Evolutionary conservation across 1,284 basidiomycete species (phyloP).

Genomic region (Tausonia pullulans): DNA sequence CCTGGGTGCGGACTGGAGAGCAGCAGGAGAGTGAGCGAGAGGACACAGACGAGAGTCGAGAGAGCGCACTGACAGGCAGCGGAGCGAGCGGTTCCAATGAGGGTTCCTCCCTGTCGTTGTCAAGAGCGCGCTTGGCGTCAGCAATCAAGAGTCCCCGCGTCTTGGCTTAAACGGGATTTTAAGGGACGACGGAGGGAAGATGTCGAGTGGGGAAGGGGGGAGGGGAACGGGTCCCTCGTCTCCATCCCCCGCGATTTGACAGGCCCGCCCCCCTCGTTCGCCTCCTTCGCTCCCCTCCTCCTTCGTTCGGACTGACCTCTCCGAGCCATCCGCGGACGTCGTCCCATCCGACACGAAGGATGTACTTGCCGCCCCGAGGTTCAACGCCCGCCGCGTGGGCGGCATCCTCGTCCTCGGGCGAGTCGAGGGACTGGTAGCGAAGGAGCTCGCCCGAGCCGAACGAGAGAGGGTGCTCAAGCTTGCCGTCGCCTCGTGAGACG

Average conservation of each 20-base stretch:
- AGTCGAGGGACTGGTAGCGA: slow-evolving; percentile 79
- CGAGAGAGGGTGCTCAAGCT: slow-evolving; percentile 40
- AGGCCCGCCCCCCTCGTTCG: neutral
- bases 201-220: too few species aligned
- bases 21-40: neutral
- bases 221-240: neutral
- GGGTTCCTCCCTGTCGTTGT: slow-evolving; percentile 67
- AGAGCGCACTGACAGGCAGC: slow-evolving; percentile 45
- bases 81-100: slow-evolving; percentile 91
- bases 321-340: slow-evolving; percentile 93
- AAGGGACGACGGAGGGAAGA: neutral
- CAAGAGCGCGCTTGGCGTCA: neutral
- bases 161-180: too few species aligned
- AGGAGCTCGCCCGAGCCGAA: slow-evolving; percentile 87
- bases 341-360: slow-evolving; percentile 95
- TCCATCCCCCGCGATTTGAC: neutral
- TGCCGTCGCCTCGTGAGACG: slow-evolving; percentile 5
- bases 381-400: slow-evolving; percentile 17
- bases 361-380: slow-evolving; percentile 60
- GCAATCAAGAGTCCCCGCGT: too few species aligned
- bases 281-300: too few species aligned
- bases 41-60: neutral
- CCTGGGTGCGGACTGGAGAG: slow-evolving; percentile 54
- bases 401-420: slow-evolving; percentile 9
- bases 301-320: slow-evolving; percentile 44